Evolutionary conservation across 176 grass and related monocot genomes (phyloP).

Genomic region (Poa pratensis): DNA sequence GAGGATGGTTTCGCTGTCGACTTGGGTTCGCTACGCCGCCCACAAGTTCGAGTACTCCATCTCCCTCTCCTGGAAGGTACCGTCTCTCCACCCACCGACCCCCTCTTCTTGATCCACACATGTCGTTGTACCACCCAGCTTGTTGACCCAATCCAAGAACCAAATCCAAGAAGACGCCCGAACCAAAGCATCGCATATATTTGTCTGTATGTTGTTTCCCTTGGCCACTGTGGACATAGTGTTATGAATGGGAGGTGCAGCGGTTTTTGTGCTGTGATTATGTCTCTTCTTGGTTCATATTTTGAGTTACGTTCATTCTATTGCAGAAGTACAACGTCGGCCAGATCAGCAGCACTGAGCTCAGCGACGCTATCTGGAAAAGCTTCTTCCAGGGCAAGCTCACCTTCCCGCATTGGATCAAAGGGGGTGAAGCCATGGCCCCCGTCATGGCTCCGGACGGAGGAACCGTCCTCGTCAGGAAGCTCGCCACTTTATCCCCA

Average conservation of each 20-base stretch:
- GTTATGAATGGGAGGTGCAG: not conserved
- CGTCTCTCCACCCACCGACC: not conserved
- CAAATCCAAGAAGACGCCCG: not conserved
- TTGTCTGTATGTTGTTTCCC: not conserved
- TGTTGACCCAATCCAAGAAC: not conserved
- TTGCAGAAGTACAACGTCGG: slow-evolving; percentile 88
- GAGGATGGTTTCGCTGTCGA: slow-evolving; percentile 80
- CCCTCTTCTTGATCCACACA: slow-evolving; percentile 12
- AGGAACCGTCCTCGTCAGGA: slow-evolving; percentile 79
- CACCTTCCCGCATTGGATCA: slow-evolving; percentile 71
- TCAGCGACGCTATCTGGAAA: slow-evolving; percentile 74
- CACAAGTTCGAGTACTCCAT: slow-evolving; percentile 93
- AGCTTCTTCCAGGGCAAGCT: slow-evolving; percentile 82
- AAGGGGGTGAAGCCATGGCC: slow-evolving; percentile 61
- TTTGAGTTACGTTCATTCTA: not conserved
- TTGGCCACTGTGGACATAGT: not conserved
- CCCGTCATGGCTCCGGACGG: slow-evolving; percentile 35
- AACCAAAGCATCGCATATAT: not conserved
- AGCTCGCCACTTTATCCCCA: slow-evolving; percentile 61
- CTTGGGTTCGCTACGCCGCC: slow-evolving; percentile 87
- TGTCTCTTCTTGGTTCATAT: not conserved
- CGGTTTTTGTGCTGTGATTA: not conserved
- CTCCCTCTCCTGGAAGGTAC: slow-evolving; percentile 74
- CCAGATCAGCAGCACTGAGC: slow-evolving; percentile 71
- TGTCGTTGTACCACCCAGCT: not conserved